Conservation (phyloP, 768 basidiomycete genomes). For the Obba rivulosa region DNA sequence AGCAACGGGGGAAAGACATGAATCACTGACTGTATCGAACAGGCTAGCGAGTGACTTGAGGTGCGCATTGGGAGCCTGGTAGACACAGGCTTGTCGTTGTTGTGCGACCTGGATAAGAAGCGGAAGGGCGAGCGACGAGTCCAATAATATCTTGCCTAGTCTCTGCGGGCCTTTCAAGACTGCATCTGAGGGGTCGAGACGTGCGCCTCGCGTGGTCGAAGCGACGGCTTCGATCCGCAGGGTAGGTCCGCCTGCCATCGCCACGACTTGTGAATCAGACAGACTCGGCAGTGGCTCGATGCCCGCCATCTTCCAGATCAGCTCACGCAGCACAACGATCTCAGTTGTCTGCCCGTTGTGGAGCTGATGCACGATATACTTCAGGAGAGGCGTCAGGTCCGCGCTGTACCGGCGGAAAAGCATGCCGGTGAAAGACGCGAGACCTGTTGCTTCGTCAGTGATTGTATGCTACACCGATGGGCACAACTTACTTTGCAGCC, state of each 20-base stretch:
- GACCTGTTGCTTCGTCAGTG: slow-evolving; percentile 43
- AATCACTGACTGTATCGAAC: slow-evolving; percentile 80
- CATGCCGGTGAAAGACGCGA: slow-evolving; percentile 91
- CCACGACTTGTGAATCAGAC: slow-evolving; percentile 80
- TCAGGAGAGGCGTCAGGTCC: slow-evolving; percentile 77
- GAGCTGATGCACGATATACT: slow-evolving; percentile 89
- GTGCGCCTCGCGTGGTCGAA: slow-evolving; percentile 70
- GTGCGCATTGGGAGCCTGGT: slow-evolving; percentile 66
- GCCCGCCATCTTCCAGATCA: slow-evolving; percentile 94
- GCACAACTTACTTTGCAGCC: slow-evolving; percentile 77
- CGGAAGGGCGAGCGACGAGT: slow-evolving; percentile 75
- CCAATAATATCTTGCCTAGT: slow-evolving; percentile 59
- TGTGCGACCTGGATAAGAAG: slow-evolving; percentile 90
- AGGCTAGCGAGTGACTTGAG: slow-evolving; percentile 82
- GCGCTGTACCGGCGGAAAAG: slow-evolving; percentile 84
- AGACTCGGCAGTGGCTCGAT: slow-evolving; percentile 88
- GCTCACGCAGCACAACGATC: slow-evolving; percentile 84
- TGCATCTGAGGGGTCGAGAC: slow-evolving; percentile 61
- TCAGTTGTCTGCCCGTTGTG: slow-evolving; percentile 80
- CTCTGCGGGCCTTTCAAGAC: slow-evolving; percentile 61
- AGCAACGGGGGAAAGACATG: slow-evolving; percentile 4
- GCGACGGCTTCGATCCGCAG: slow-evolving; percentile 86
- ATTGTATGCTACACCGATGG: slow-evolving; percentile 2
- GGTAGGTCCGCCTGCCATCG: slow-evolving; percentile 87
- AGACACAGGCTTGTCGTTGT: slow-evolving; percentile 83